A percentile compares a stretch with the other conserved stretches of the same genome.
Conservation (phyloP, 2,329 filamentous ascomycete genomes). For the Xylaria sp. region DNA sequence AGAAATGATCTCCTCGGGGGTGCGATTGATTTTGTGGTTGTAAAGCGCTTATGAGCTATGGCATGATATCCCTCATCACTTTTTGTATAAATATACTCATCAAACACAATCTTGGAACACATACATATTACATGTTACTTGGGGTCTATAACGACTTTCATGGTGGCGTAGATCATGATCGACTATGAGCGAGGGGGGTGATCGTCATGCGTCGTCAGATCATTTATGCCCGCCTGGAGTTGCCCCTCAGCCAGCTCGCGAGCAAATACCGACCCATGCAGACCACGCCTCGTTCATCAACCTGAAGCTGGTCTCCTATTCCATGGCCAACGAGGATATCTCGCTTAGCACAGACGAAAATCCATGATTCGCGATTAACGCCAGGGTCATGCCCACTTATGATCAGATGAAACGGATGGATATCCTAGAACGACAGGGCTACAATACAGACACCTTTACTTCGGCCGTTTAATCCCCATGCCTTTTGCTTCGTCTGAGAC, state of each 20-base stretch:
- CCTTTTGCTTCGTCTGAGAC: constrained; percentile 7
- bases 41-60: constrained; percentile 51
- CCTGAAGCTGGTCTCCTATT: constrained; percentile 14
- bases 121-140: constrained; percentile 8
- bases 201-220: constrained; percentile 13
- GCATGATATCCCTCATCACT: constrained; percentile 55
- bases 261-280: background rate
- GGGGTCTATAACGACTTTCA: background rate
- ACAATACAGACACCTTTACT: background rate
- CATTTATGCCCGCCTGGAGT: constrained; percentile 10
- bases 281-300: background rate
- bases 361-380: constrained; percentile 26
- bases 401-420: constrained; percentile 32
- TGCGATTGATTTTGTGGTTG: constrained; percentile 24
- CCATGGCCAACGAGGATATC: background rate
- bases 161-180: background rate
- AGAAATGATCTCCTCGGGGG: constrained; percentile 31
- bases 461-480: constrained; percentile 2
- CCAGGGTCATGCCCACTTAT: constrained; percentile 33
- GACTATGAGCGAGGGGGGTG: background rate
- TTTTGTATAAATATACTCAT: constrained; percentile 36
- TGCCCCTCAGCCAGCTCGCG: constrained; percentile 2
- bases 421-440: constrained; percentile 11
- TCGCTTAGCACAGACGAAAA: constrained; percentile 17
- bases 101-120: constrained; percentile 12